These are phyloP conservation scores for Stephanodiscus triporus DNA, from an alignment of 108 stramenopile genomes.

Conservation along the genomic window DNA sequence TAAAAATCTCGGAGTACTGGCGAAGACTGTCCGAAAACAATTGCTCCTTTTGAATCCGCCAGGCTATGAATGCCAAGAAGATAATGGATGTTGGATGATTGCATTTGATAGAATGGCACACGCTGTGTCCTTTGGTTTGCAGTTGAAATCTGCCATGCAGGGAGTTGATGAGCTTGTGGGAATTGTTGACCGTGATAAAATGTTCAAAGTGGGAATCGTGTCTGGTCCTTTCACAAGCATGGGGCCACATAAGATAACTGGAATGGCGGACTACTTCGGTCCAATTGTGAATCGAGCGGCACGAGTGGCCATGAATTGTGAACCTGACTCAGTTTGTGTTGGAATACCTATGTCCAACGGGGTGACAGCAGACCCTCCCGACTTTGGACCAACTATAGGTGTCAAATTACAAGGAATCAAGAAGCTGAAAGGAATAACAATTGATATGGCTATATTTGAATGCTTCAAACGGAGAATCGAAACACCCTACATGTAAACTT, in stretches of 20 bases:
- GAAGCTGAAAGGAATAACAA: slow-evolving; percentile 16
- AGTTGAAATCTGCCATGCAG: slow-evolving; percentile 23
- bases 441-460: slow-evolving; percentile 27
- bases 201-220: slow-evolving; percentile 44
- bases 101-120: slow-evolving; percentile 31
- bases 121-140: slow-evolving; percentile 42
- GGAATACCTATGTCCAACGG: slow-evolving; percentile 20
- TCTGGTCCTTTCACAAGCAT: slow-evolving; percentile 36
- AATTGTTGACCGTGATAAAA: slow-evolving; percentile 16
- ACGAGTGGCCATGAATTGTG: slow-evolving; percentile 25
- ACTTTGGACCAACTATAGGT: slow-evolving; percentile 26
- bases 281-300: slow-evolving; percentile 42
- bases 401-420: slow-evolving; percentile 19
- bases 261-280: slow-evolving; percentile 43
- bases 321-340: slow-evolving; percentile 29
- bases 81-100: slow-evolving; percentile 44
- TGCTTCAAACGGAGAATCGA: slow-evolving; percentile 24
- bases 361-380: slow-evolving; percentile 28
- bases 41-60: slow-evolving; percentile 25
- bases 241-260: slow-evolving; percentile 34
- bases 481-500: slow-evolving; percentile 9
- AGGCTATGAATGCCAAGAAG: slow-evolving; percentile 48
- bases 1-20: slow-evolving; percentile 19
- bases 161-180: slow-evolving; percentile 14
- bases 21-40: slow-evolving; percentile 31